A percentile compares a stretch with the other conserved stretches of the same genome.
Conservation (phyloP, 1,139 yeast species). For the Blastobotrys illinoisensis region DNA sequence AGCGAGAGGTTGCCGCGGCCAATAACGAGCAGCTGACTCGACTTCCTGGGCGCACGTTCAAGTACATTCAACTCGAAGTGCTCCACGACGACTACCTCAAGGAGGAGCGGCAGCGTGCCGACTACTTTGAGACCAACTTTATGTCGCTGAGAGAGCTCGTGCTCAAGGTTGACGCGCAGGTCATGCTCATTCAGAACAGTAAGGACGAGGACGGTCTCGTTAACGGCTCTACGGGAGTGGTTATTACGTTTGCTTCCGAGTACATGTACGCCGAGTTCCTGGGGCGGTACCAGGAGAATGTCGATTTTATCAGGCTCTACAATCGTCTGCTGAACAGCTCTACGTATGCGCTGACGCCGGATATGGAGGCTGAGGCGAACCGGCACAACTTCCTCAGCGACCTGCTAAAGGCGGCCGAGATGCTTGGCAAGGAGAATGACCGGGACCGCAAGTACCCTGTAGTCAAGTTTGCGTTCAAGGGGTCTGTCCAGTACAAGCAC, state of each 20-base stretch:
- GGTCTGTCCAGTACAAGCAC: not conserved
- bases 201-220: slow-evolving; percentile 39
- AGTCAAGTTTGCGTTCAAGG: not conserved
- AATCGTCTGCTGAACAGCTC: not conserved
- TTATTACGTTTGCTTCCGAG: slow-evolving; percentile 37
- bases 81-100: slow-evolving; percentile 38
- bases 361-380: not conserved
- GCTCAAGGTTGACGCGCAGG: slow-evolving; percentile 57
- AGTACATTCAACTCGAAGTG: slow-evolving; percentile 27
- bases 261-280: not conserved
- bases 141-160: slow-evolving; percentile 44
- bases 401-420: not conserved
- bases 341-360: not conserved
- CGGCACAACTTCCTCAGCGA: not conserved
- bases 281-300: not conserved
- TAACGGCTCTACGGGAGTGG: slow-evolving; percentile 45
- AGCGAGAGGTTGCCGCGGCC: slow-evolving; percentile 68
- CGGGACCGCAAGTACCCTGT: slow-evolving; percentile 31
- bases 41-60: slow-evolving; percentile 37
- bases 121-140: slow-evolving; percentile 27
- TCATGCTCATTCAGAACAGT: slow-evolving; percentile 48
- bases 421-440: slow-evolving; percentile 19
- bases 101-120: slow-evolving; percentile 6
- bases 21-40: slow-evolving; percentile 50
- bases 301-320: not conserved